A percentile compares a stretch with the other conserved stretches of the same genome.
Evolutionary conservation across 2,329 filamentous ascomycete species (phyloP).

Genomic region (Phyllosticta citrichinensis): DNA sequence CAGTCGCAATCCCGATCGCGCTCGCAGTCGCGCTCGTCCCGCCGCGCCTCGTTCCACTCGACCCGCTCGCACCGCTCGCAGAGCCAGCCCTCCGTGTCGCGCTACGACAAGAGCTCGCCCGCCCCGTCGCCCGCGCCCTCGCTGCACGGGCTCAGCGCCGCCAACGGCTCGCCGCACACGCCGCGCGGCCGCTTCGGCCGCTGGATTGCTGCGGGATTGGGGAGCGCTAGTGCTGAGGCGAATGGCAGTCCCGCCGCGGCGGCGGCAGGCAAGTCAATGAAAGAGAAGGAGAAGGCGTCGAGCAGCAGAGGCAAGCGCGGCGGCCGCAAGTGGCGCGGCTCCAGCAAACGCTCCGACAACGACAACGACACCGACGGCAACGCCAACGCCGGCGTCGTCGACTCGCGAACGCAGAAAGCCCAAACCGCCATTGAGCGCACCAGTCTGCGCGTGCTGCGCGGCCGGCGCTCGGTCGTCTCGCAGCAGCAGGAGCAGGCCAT

Average conservation of each 20-base stretch:
- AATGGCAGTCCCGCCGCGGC: too few species aligned
- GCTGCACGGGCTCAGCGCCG: neutral
- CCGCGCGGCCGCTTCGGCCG: neutral
- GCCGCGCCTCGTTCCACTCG: neutral
- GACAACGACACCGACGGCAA: neutral
- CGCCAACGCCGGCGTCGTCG: neutral
- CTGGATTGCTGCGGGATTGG: neutral
- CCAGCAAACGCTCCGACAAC: neutral
- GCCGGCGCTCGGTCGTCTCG: neutral
- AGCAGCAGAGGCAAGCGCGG: neutral
- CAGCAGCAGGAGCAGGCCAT: neutral
- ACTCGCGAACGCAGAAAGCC: neutral
- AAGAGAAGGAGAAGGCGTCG: neutral
- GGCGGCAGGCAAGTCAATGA: neutral
- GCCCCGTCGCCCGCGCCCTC: neutral
- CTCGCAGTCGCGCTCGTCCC: neutral
- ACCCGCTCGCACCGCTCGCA: neutral
- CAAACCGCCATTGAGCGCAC: neutral
- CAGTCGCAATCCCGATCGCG: constrained; percentile 20
- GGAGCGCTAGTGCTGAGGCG: neutral
- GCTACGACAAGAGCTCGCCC: neutral
- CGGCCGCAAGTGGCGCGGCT: neutral
- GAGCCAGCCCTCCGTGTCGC: neutral
- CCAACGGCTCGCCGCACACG: neutral
- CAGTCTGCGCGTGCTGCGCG: neutral